Evolutionary conservation across 768 basidiomycete species (phyloP).

Genomic region (Phanerochaete sordida): DNA sequence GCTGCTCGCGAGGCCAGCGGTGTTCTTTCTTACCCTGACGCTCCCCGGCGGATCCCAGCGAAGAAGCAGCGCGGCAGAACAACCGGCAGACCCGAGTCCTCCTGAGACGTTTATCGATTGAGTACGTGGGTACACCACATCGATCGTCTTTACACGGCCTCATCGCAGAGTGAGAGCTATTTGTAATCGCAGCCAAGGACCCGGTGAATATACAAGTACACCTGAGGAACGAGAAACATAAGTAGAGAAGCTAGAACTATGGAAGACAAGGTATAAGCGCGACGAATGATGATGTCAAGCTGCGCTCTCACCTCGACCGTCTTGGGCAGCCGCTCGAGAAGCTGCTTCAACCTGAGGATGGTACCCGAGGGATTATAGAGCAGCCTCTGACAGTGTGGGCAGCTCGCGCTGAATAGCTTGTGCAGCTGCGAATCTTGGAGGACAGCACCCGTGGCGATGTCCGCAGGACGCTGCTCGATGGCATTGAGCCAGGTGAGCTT

Average conservation of each 20-base stretch:
- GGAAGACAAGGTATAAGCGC: background rate
- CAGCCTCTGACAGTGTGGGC: constrained; percentile 13
- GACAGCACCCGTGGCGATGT: constrained; percentile 5
- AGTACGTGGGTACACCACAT: background rate
- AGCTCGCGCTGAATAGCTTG: constrained; percentile 11
- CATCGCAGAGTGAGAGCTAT: background rate
- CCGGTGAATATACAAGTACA: background rate
- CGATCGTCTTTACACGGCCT: background rate
- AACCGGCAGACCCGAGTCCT: background rate
- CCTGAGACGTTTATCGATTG: background rate
- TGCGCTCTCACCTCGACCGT: constrained; percentile 14
- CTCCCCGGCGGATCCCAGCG: background rate
- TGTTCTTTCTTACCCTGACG: background rate
- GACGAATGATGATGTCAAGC: background rate
- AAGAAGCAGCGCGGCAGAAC: background rate
- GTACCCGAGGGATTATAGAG: constrained; percentile 16
- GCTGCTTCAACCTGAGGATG: constrained; percentile 12
- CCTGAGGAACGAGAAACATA: background rate
- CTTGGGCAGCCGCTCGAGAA: constrained; percentile 16
- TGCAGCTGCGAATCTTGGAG: constrained; percentile 9
- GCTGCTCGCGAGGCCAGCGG: no score
- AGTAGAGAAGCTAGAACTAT: background rate
- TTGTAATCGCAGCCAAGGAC: background rate
- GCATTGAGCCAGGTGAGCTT: constrained; percentile 16
- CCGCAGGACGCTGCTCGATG: constrained; percentile 11